phyloP scores from a whole-genome alignment of 2,329 filamentous ascomycete species.

The Clonostachys chloroleuca region DNA sequence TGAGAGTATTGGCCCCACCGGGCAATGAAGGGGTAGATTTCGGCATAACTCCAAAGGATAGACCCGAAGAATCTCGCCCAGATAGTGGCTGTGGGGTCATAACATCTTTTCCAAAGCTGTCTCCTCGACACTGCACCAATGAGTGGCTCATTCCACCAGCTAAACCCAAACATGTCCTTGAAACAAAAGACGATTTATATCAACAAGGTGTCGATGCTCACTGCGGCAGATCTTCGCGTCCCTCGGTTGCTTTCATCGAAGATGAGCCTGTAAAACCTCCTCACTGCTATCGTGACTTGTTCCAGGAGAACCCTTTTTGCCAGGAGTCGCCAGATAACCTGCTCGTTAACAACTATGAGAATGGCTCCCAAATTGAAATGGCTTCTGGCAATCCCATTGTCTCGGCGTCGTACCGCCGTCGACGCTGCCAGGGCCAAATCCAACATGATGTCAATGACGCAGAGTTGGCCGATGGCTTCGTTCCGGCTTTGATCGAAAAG shows the following conservation, averaged over 20 bases:
- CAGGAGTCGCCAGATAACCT: neutral
- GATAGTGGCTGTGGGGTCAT: slow-evolving; percentile 7
- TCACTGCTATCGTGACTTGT: slow-evolving; percentile 9
- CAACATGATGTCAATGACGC: neutral
- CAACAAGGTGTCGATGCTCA: slow-evolving; percentile 23
- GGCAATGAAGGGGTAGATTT: neutral
- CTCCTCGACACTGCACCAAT: slow-evolving; percentile 19
- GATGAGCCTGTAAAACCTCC: slow-evolving; percentile 7
- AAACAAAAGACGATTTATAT: slow-evolving; percentile 11
- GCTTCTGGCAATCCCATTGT: slow-evolving; percentile 13
- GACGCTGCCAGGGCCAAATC: slow-evolving; percentile 11
- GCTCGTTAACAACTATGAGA: slow-evolving; percentile 1
- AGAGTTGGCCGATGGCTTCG: slow-evolving; percentile 5
- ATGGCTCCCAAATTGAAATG: slow-evolving; percentile 6
- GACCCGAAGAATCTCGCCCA: neutral
- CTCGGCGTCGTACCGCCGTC: slow-evolving; percentile 14
- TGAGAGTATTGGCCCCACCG: neutral
- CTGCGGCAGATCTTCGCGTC: slow-evolving; percentile 4
- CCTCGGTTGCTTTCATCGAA: slow-evolving; percentile 2
- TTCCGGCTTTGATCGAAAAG: slow-evolving; percentile 17
- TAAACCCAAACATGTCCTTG: slow-evolving; percentile 7
- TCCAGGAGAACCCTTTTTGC: slow-evolving; percentile 14
- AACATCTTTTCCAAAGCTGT: slow-evolving; percentile 25
- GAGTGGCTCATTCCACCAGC: slow-evolving; percentile 21
- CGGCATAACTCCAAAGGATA: neutral